These are phyloP conservation scores for Brassica cretica DNA, from an alignment of 345 rosid species.

Conservation along the genomic window DNA sequence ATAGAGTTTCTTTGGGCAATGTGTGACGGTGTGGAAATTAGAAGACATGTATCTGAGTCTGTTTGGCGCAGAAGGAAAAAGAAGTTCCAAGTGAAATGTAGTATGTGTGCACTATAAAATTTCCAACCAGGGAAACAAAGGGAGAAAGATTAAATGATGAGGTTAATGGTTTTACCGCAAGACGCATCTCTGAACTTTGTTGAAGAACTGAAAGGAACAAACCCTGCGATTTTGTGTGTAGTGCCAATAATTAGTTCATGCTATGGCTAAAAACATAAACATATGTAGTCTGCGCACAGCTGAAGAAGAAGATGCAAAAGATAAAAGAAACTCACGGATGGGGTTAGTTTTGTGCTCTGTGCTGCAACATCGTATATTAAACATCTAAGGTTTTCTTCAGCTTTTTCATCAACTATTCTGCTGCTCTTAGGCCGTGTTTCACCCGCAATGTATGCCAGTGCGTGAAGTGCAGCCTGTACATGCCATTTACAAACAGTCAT, in stretches of 20 bases:
- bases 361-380: constrained; percentile 78
- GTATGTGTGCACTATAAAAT: not conserved
- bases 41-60: constrained; percentile 3
- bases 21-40: not conserved
- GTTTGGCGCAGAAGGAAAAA: not conserved
- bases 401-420: constrained; percentile 50
- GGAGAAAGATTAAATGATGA: constrained; percentile 2
- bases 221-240: constrained; percentile 53
- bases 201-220: constrained; percentile 71
- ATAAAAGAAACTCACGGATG: constrained; percentile 54
- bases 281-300: constrained; percentile 2
- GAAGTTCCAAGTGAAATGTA: not conserved
- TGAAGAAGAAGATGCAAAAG: constrained; percentile 6
- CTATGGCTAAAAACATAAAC: constrained; percentile 8
- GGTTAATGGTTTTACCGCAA: constrained; percentile 56
- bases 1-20: not conserved
- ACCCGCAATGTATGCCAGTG: constrained; percentile 77
- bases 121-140: constrained; percentile 10
- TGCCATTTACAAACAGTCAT: constrained; percentile 25
- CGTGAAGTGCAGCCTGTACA: constrained; percentile 78
- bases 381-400: constrained; percentile 74
- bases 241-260: constrained; percentile 11
- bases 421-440: constrained; percentile 57
- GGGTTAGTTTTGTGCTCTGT: constrained; percentile 73
- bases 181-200: constrained; percentile 73